A percentile compares a stretch with the other conserved stretches of the same genome.
These are phyloP conservation scores for Yarrowia sp. DNA, from an alignment of 805 yeast species.

Conservation along the genomic window DNA sequence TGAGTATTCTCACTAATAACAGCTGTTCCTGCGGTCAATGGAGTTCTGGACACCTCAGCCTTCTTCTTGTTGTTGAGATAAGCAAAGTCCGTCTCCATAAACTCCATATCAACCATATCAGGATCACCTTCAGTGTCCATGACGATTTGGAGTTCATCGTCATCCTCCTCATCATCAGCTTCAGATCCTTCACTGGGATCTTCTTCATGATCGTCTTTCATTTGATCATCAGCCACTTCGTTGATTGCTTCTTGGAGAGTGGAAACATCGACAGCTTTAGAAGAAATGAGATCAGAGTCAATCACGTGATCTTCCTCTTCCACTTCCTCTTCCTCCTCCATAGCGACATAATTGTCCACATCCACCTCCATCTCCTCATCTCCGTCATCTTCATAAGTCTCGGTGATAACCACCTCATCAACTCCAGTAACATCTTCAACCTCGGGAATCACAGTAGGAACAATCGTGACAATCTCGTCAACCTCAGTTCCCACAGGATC, in stretches of 20 bases:
- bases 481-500: background rate
- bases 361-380: background rate
- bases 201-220: background rate
- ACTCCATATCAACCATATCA: conserved; percentile 17
- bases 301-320: background rate
- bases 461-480: background rate
- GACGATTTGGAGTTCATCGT: background rate
- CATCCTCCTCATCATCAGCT: conserved; percentile 5
- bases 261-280: background rate
- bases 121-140: conserved; percentile 20
- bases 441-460: background rate
- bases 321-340: background rate
- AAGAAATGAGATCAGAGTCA: background rate
- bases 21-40: background rate
- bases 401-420: background rate
- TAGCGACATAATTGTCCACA: background rate
- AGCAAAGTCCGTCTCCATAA: conserved; percentile 21
- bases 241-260: conserved; percentile 11
- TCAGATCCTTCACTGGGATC: conserved; percentile 1
- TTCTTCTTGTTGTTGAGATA: conserved; percentile 3
- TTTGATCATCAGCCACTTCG: background rate
- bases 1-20: background rate
- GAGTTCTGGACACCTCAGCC: background rate
- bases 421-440: background rate
- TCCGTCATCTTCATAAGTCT: background rate